These are phyloP conservation scores for Coffea canephora DNA, from an alignment of 257 asterid genomes.

Conservation along the genomic window DNA sequence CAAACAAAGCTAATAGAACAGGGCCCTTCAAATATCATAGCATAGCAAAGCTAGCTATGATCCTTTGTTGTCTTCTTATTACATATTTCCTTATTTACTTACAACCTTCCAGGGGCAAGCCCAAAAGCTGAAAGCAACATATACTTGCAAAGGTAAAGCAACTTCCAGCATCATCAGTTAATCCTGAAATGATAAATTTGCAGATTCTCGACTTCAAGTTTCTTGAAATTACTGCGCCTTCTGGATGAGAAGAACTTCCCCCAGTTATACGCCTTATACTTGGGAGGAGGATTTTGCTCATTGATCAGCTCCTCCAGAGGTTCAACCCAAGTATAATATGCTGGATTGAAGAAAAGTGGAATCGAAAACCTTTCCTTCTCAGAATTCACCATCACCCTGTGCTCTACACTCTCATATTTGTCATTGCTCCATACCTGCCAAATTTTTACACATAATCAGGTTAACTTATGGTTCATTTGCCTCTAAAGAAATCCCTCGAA, in stretches of 20 bases:
- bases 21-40: not conserved
- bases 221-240: conserved; percentile 53
- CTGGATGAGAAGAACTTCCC: conserved; percentile 55
- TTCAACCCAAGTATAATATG: conserved; percentile 50
- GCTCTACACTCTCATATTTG: conserved; percentile 75
- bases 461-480: not conserved
- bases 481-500: not conserved
- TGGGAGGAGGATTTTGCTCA: conserved; percentile 39
- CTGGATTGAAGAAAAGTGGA: conserved; percentile 67
- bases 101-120: not conserved
- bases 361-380: conserved; percentile 57
- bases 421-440: conserved; percentile 73
- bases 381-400: conserved; percentile 55
- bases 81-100: not conserved
- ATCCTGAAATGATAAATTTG: conserved; percentile 57
- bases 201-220: conserved; percentile 52
- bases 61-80: not conserved
- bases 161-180: not conserved
- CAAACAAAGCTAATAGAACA: too few relatives aligned
- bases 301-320: conserved; percentile 56
- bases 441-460: not conserved
- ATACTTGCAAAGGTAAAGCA: too few relatives aligned
- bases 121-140: not conserved
- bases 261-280: conserved; percentile 60
- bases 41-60: not conserved